phyloP scores from a whole-genome alignment of 2,329 filamentous ascomycete genomes.

The Trichoderma pleuroti region DNA sequence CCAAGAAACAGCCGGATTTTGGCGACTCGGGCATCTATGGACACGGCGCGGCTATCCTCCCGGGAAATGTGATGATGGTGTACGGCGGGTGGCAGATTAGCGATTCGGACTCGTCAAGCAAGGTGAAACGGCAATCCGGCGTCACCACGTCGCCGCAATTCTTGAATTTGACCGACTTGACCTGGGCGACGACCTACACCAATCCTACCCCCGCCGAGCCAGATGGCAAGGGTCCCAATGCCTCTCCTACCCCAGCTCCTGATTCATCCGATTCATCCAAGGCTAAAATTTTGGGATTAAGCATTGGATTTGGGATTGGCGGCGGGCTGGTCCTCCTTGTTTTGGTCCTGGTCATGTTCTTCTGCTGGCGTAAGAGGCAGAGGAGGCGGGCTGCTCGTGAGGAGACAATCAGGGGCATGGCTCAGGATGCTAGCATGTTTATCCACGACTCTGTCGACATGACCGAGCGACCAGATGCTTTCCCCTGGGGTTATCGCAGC shows the following conservation, averaged over 20 bases:
- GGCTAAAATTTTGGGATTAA: slow-evolving; percentile 49
- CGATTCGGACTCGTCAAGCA: slow-evolving; percentile 28
- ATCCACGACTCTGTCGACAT: slow-evolving; percentile 45
- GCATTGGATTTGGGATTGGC: slow-evolving; percentile 63
- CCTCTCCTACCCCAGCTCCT: slow-evolving; percentile 26
- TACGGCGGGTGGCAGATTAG: slow-evolving; percentile 58
- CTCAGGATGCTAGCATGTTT: slow-evolving; percentile 48
- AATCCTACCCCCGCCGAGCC: slow-evolving; percentile 37
- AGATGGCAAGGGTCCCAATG: not conserved
- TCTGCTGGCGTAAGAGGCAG: slow-evolving; percentile 48
- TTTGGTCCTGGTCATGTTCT: slow-evolving; percentile 45
- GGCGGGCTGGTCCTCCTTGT: slow-evolving; percentile 47
- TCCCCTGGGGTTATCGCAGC: slow-evolving; percentile 29
- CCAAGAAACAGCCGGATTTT: slow-evolving; percentile 44
- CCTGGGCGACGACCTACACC: slow-evolving; percentile 50
- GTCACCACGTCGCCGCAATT: slow-evolving; percentile 39
- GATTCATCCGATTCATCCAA: slow-evolving; percentile 23
- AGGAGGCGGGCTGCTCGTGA: slow-evolving; percentile 40
- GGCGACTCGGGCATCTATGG: slow-evolving; percentile 55
- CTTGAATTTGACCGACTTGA: slow-evolving; percentile 55
- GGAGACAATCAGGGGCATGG: slow-evolving; percentile 45
- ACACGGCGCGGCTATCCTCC: slow-evolving; percentile 60
- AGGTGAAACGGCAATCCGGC: slow-evolving; percentile 34
- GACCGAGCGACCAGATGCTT: slow-evolving; percentile 38
- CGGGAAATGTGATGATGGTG: slow-evolving; percentile 66